Percentiles rank a stretch among this genome's conserved stretches.
Conservation (phyloP, 2,329 filamentous ascomycete genomes). For the Zymoseptoria passerinii region DNA sequence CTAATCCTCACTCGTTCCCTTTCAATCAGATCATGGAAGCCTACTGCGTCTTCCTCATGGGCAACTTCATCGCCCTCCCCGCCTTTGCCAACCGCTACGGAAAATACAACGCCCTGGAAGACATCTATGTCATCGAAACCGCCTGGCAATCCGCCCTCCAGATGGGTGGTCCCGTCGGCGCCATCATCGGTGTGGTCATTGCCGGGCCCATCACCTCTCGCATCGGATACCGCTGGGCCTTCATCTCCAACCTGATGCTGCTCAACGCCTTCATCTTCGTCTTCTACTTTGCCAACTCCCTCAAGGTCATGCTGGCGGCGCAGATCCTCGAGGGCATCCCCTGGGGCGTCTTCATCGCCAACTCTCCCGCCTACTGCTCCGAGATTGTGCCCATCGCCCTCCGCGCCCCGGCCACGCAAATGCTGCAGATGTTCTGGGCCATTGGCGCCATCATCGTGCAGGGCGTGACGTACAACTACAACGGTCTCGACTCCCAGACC, state of each 20-base stretch:
- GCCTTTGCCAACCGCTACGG: slow-evolving; percentile 43
- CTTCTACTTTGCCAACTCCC: slow-evolving; percentile 48
- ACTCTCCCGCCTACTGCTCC: slow-evolving; percentile 54
- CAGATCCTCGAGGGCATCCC: slow-evolving; percentile 55
- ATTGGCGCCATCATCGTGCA: slow-evolving; percentile 55
- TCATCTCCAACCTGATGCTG: slow-evolving; percentile 46
- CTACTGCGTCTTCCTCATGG: slow-evolving; percentile 54
- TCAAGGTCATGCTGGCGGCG: slow-evolving; percentile 41
- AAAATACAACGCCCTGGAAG: slow-evolving; percentile 25
- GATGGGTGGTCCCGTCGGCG: slow-evolving; percentile 48
- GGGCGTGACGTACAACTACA: slow-evolving; percentile 48
- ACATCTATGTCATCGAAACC: slow-evolving; percentile 38
- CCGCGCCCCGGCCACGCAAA: slow-evolving; percentile 51
- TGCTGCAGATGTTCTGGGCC: slow-evolving; percentile 60
- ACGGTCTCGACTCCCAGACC: slow-evolving; percentile 26
- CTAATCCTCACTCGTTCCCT: slow-evolving; percentile 17
- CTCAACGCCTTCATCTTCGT: slow-evolving; percentile 54
- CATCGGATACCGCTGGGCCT: slow-evolving; percentile 54
- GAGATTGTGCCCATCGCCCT: slow-evolving; percentile 54
- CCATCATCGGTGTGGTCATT: slow-evolving; percentile 51
- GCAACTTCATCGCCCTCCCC: slow-evolving; percentile 48
- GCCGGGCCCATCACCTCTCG: slow-evolving; percentile 53
- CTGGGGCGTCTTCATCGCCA: slow-evolving; percentile 60
- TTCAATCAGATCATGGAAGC: slow-evolving; percentile 53
- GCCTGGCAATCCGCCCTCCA: slow-evolving; percentile 53